Conservation (phyloP, 2,329 filamentous ascomycete genomes). For the Trichoderma aggressivum region DNA sequence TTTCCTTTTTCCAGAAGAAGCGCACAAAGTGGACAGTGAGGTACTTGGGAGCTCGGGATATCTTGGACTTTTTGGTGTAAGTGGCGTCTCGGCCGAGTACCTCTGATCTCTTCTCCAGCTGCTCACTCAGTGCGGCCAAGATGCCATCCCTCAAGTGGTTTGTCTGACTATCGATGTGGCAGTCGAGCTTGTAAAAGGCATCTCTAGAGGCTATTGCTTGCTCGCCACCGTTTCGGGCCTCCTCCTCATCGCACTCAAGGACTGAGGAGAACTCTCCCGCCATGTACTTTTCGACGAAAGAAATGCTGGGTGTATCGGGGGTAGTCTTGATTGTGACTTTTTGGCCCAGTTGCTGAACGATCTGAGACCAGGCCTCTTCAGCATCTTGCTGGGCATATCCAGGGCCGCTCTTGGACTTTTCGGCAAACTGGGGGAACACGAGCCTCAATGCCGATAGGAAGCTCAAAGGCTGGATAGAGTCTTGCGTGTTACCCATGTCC, state of each 20-base stretch:
- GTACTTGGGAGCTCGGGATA: constrained; percentile 88
- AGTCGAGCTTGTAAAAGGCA: constrained; percentile 87
- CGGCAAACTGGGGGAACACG: constrained; percentile 88
- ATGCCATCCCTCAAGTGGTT: constrained; percentile 93
- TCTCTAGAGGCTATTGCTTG: constrained; percentile 66
- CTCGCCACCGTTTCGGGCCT: constrained; percentile 72
- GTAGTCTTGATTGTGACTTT: constrained; percentile 66
- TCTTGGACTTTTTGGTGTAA: constrained; percentile 89
- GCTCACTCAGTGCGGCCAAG: constrained; percentile 74
- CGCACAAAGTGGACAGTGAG: constrained; percentile 95
- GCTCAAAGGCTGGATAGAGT: constrained; percentile 76
- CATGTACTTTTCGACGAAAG: constrained; percentile 90
- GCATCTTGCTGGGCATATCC: constrained; percentile 98
- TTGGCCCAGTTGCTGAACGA: constrained; percentile 76
- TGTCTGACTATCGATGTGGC: constrained; percentile 82
- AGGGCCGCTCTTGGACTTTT: constrained; percentile 75
- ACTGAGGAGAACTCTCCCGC: constrained; percentile 74
- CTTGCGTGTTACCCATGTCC: constrained; percentile 84
- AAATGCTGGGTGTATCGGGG: constrained; percentile 49
- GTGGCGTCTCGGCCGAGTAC: constrained; percentile 71
- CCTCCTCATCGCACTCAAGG: constrained; percentile 79
- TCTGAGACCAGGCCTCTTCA: constrained; percentile 97
- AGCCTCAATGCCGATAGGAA: constrained; percentile 79
- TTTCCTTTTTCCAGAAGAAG: constrained; percentile 96
- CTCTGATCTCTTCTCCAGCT: constrained; percentile 85